Evolutionary conservation across 352 stramenopile genomes (phyloP).

Genomic region (Bremia lactucae): DNA sequence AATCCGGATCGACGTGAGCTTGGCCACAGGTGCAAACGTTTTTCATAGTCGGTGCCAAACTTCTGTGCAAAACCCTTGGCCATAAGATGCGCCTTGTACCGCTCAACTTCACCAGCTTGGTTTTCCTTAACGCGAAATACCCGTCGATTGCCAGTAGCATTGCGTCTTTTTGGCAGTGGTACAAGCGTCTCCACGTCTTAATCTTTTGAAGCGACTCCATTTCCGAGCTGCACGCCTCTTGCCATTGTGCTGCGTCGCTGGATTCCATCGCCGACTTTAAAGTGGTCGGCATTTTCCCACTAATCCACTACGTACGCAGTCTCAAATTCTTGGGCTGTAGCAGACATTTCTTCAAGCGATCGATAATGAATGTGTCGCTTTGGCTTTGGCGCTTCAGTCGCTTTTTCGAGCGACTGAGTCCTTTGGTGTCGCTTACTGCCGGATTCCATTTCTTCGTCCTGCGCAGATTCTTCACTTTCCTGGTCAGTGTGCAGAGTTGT

Average conservation of each 20-base stretch:
- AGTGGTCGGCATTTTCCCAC: too few species aligned
- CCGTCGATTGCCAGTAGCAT: not conserved
- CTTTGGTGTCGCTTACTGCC: not conserved
- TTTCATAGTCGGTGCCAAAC: not conserved
- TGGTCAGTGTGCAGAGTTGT: not conserved
- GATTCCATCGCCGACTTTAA: not conserved
- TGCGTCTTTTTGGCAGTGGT: not conserved
- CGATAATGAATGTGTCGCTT: not conserved
- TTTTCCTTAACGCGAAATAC: not conserved
- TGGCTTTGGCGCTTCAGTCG: not conserved
- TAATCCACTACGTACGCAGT: not conserved
- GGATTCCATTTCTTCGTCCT: not conserved
- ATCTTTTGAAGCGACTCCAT: not conserved
- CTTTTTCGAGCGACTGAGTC: not conserved
- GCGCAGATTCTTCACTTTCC: not conserved
- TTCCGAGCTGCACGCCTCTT: not conserved
- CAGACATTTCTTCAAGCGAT: not conserved
- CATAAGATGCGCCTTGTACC: not conserved
- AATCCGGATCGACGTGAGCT: not conserved
- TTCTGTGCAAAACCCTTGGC: not conserved
- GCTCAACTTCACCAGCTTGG: too few species aligned
- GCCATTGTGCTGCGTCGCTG: not conserved
- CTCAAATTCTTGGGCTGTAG: not conserved
- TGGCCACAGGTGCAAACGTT: not conserved
- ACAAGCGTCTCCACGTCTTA: too few species aligned